A percentile compares a stretch with the other conserved stretches of the same genome.
Evolutionary conservation across 176 grass and related monocot genomes (phyloP).

Genomic region (Elymus sibiricus): DNA sequence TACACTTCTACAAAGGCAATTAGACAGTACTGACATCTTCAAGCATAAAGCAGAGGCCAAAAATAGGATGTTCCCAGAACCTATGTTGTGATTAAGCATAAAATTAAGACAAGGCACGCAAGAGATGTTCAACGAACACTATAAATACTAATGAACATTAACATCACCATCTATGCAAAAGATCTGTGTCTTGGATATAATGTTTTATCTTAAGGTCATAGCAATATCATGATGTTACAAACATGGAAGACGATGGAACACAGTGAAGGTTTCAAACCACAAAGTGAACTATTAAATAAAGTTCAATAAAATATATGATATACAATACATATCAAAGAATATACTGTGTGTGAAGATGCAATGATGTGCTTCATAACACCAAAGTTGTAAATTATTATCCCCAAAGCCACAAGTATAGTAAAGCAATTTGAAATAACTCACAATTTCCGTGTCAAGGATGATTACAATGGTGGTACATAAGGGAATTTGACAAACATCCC

Average conservation of each 20-base stretch:
- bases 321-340: conserved; percentile 60
- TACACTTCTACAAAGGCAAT: not conserved
- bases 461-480: conserved; percentile 37
- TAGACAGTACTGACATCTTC: not conserved
- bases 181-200: not conserved
- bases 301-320: conserved; percentile 45
- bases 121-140: not conserved
- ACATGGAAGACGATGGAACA: not conserved
- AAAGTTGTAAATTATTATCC: conserved; percentile 33
- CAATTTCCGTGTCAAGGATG: conserved; percentile 28
- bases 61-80: not conserved
- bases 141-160: not conserved
- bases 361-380: conserved; percentile 20
- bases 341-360: conserved; percentile 30
- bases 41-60: not conserved
- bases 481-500: conserved; percentile 29
- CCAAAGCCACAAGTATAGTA: conserved; percentile 37
- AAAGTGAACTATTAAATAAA: conserved; percentile 21
- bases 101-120: not conserved
- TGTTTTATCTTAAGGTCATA: conserved; percentile 1
- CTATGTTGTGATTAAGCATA: not conserved
- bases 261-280: not conserved
- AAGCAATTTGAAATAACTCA: conserved; percentile 37
- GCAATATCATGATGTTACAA: not conserved
- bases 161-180: not conserved